Evolutionary conservation across 1,139 yeast genomes (phyloP).

Genomic region (Wickerhamomyces sp.): DNA sequence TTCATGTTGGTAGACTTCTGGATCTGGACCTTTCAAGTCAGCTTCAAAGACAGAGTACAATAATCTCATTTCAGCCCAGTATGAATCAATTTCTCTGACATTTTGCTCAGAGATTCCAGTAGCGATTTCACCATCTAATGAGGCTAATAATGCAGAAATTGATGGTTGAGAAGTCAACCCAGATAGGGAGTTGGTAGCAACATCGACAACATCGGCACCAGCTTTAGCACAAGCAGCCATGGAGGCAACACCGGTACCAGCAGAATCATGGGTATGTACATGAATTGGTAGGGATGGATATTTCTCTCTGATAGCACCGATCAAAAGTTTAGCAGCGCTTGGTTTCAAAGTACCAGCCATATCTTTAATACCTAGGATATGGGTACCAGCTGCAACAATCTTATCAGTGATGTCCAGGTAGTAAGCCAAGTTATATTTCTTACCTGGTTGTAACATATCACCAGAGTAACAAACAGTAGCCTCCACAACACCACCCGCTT

Average conservation of each 20-base stretch:
- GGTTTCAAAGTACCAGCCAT: slow-evolving; percentile 99
- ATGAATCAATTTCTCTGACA: slow-evolving; percentile 80
- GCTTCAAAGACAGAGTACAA: slow-evolving; percentile 97
- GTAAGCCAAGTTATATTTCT: slow-evolving; percentile 91
- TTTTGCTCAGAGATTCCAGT: slow-evolving; percentile 65
- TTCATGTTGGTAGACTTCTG: slow-evolving; percentile 97
- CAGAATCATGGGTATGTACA: slow-evolving; percentile 98
- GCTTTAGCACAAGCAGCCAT: slow-evolving; percentile 93
- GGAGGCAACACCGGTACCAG: slow-evolving; percentile 98
- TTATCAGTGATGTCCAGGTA: slow-evolving; percentile 77
- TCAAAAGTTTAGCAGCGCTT: slow-evolving; percentile 76
- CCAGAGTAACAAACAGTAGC: slow-evolving; percentile 98
- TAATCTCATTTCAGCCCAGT: slow-evolving; percentile 99
- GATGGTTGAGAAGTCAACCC: slow-evolving; percentile 99
- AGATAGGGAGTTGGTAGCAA: slow-evolving; percentile 95
- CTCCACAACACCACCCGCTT: slow-evolving; percentile 98
- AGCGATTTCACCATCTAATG: slow-evolving; percentile 80
- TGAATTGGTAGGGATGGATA: slow-evolving; percentile 95
- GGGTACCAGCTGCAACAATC: slow-evolving; percentile 92
- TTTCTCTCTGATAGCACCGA: slow-evolving; percentile 75
- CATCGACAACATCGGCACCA: slow-evolving; percentile 98
- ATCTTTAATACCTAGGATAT: slow-evolving; percentile 94
- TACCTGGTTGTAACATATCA: slow-evolving; percentile 92
- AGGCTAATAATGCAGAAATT: slow-evolving; percentile 84
- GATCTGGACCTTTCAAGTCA: slow-evolving; percentile 98